Evolutionary conservation across 2,329 filamentous ascomycete genomes (phyloP).

Genomic region (Pseudogymnoascus sp.): DNA sequence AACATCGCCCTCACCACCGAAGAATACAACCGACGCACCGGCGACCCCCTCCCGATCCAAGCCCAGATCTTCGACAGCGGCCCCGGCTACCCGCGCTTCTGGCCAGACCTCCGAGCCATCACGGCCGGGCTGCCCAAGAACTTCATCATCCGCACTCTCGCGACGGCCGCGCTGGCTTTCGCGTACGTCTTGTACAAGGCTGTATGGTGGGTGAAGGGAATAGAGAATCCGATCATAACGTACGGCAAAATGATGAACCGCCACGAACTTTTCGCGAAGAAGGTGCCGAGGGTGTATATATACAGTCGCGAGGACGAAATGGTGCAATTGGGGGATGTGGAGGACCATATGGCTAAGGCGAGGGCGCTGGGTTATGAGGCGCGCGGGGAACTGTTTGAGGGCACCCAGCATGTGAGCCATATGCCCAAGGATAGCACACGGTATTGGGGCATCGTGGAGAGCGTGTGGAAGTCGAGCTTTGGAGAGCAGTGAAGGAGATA

Average conservation of each 20-base stretch:
- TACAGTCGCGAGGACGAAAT: constrained; percentile 26
- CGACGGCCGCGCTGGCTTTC: constrained; percentile 9
- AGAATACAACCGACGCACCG: constrained; percentile 30
- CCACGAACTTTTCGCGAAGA: constrained; percentile 13
- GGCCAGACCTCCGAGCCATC: constrained; percentile 21
- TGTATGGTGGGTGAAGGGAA: constrained; percentile 7
- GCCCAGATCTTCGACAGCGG: constrained; percentile 39
- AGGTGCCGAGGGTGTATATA: constrained; percentile 19
- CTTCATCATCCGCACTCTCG: constrained; percentile 13
- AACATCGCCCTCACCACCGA: constrained; percentile 32
- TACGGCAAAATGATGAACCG: constrained; percentile 16
- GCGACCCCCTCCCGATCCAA: constrained; percentile 29
- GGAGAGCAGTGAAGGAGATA: background rate
- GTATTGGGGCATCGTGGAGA: constrained; percentile 23
- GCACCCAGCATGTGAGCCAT: constrained; percentile 22
- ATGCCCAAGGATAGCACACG: constrained; percentile 21
- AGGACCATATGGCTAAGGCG: constrained; percentile 23
- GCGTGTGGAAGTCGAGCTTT: constrained; percentile 17
- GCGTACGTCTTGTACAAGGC: constrained; percentile 12
- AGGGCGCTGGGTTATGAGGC: constrained; percentile 19
- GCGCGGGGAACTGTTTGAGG: constrained; percentile 18
- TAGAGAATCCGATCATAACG: constrained; percentile 14
- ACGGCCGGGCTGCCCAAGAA: constrained; percentile 23
- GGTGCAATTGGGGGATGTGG: constrained; percentile 22
- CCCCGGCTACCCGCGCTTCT: constrained; percentile 32